Base-by-base conservation (phyloP, 768 basidiomycete genomes). In the Collybiopsis confluens region DNA sequence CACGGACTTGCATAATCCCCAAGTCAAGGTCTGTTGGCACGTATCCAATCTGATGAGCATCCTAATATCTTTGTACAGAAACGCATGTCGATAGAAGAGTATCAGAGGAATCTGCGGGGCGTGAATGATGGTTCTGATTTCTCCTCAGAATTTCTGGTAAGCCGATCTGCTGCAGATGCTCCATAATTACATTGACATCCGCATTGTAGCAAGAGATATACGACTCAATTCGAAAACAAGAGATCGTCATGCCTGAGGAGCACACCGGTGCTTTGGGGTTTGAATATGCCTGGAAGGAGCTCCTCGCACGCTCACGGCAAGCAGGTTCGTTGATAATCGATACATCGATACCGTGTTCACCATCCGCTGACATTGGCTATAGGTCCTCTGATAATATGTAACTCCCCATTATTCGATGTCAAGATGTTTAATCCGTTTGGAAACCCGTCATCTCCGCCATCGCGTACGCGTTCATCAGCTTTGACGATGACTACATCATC, bases 221-320 rank as follows among this genome's bases (percentile, higher is more conserved):
- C 59, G 94, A 98, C 60, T 93, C 91, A 1, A 97, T 99, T 62
- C 84, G 90, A 49, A 94, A 90, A 69, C 77, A 85, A 40, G 97
- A 99, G 71, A 98, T 99, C 52, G 80, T 98, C 46, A 88, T 99
- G 85, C 96, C 97, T 0, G 94, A 98, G 69, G 97, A 99, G 61
- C 97, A 99, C 63, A 90, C 86, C 8, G 97, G 96, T 1, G 92
- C 92, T 64, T 79, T 96, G 42, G 97, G 97, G 8, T 99, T 99
- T 65, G 97, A 98, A 61, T 97, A 96, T 66, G 96, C 97, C 16
- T 99, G 97, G 97, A 98, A 97, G 66, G 94, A 98, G 61, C 75
- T 99, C 9, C 77, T 98, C 35, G 70, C 85, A 28, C 82, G 97
- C 28, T 84, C 94, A 42, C 79, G 85, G 53, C 85, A 84, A 65